Evolutionary conservation across 352 stramenopile species (phyloP), one percentile per base, ranked within the genome.

Genomic region (Pythium monospermum): DNA sequence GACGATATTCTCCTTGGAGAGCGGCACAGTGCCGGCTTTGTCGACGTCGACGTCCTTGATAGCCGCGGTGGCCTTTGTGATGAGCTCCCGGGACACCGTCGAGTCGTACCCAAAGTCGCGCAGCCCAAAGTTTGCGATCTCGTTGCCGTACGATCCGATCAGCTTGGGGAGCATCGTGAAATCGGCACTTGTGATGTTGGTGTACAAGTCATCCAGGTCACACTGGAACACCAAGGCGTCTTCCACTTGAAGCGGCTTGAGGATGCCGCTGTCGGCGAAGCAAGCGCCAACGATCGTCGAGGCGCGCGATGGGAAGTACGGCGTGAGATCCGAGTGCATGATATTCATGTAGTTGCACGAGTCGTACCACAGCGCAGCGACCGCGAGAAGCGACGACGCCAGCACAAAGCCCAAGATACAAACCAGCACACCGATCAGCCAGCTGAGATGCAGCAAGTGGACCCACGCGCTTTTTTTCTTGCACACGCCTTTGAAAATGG

Each of bases 261-360:
- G 61, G 16, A 87, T 69, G 53, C 65, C 75, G 28, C 46, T 81
- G 52, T 82, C 76, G n/a, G 81, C 69, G 49, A 92, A 87, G 59
- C 82, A 92, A 8, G 79, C 62, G 43, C 84, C 86, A 22, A 81
- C 59, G 52, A 88, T 80, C 8, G 58, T 60, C 0, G 75, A 68
- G n/a, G 84, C 47, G 38, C 80, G 61, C 11, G 67, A 68, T 0
- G 82, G 74, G 33, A 87, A 83, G 38, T 87, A 92, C 23, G 82
- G 77, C 28, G 76, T 74, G 48, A 89, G 73, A 41, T 92, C 73
- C 12, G 64, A 61, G 51, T 88, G 77, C 16, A 91, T 28, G n/a
- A 91, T 69, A 51, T 79, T 84, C 71, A 92, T 82, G 57, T 92
- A 91, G 42, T 81, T 80, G 64, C 82, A 92, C 15, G 71, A 74